These are phyloP conservation scores for Mycena rebaudengoi DNA, from an alignment of 768 basidiomycete genomes.

Conservation along the genomic window DNA sequence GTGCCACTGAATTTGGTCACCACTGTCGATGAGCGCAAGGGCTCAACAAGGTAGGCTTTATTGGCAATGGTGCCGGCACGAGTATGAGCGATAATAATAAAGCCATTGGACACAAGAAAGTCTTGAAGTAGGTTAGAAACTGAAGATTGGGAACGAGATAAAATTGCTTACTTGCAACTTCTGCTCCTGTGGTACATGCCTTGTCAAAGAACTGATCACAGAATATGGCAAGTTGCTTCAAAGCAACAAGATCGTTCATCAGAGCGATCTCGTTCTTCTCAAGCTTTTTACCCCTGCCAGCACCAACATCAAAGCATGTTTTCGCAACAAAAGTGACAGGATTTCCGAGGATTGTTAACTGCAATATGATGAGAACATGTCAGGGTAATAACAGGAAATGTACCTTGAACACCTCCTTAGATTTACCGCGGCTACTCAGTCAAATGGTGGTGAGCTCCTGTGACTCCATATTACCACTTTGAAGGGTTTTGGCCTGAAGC, in stretches of 20 bases:
- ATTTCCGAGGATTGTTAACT: too few species aligned
- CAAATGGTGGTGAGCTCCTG: background rate
- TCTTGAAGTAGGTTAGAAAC: background rate
- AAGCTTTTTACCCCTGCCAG: background rate
- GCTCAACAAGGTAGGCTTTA: background rate
- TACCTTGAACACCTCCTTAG: background rate
- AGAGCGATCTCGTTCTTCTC: background rate
- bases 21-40: background rate
- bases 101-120: background rate
- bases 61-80: background rate
- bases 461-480: background rate
- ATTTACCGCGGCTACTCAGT: background rate
- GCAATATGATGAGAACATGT: too few species aligned
- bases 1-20: background rate
- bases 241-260: background rate
- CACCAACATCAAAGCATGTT: background rate
- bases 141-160: background rate
- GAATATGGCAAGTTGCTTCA: background rate
- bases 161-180: background rate
- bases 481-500: background rate
- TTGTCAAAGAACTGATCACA: background rate
- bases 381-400: background rate
- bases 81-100: background rate
- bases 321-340: background rate
- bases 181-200: background rate